phyloP scores from a whole-genome alignment of 495 filamentous ascomycete species.

The Talaromyces borbonicus region DNA sequence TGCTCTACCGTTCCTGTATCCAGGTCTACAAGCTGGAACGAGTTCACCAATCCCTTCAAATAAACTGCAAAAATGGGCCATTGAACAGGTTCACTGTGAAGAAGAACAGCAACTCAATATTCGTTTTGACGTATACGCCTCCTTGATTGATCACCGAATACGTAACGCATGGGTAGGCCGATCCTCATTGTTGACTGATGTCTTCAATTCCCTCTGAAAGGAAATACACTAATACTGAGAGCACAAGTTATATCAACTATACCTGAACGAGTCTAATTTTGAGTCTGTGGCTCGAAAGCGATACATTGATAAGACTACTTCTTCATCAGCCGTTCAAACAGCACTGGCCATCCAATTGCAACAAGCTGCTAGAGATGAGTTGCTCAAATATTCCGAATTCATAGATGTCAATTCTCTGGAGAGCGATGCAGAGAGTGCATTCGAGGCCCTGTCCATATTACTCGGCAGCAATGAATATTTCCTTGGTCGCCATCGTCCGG shows the following conservation, averaged over 20 bases:
- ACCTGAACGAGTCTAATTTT: constrained; percentile 60
- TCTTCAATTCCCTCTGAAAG: neutral
- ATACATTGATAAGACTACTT: constrained; percentile 58
- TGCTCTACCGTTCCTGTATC: constrained; percentile 77
- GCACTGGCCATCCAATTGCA: constrained; percentile 56
- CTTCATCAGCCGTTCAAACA: constrained; percentile 50
- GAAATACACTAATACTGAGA: neutral
- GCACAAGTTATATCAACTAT: constrained; percentile 63
- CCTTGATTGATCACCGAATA: constrained; percentile 70
- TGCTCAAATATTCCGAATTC: constrained; percentile 51
- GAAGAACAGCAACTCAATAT: constrained; percentile 45
- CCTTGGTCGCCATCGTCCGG: constrained; percentile 51
- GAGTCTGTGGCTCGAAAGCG: constrained; percentile 50
- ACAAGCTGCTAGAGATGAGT: constrained; percentile 58
- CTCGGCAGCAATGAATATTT: constrained; percentile 59
- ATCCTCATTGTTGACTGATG: neutral
- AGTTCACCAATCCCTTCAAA: constrained; percentile 47
- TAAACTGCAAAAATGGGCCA: constrained; percentile 62
- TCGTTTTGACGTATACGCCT: constrained; percentile 68
- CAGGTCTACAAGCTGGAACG: constrained; percentile 25
- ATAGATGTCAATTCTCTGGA: constrained; percentile 58
- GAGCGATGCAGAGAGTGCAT: constrained; percentile 56
- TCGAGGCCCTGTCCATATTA: constrained; percentile 62
- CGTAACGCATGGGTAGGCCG: constrained; percentile 72
- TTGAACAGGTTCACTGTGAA: constrained; percentile 36